Percentiles rank a stretch among this genome's conserved stretches.
Conservation (phyloP, 768 basidiomycete species). For the Cyclocybe cylindracea region DNA sequence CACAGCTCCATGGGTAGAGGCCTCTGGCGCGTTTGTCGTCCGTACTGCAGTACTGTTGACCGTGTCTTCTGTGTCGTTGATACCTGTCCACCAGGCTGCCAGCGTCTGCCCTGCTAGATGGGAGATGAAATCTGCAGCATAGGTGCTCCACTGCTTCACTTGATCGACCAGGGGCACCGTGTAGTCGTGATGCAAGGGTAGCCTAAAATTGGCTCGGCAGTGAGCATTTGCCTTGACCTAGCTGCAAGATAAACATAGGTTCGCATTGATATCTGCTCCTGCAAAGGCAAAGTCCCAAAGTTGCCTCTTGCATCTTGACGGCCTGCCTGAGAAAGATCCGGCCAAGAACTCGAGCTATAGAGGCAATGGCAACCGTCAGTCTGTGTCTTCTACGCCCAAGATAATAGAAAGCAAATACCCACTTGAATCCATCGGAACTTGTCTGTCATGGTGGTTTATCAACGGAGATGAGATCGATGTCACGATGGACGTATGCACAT, state of each 20-base stretch:
- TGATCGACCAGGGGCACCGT: slow-evolving; percentile 50
- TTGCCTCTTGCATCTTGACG: slow-evolving; percentile 42
- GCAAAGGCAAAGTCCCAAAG: slow-evolving; percentile 61
- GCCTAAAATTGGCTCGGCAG: slow-evolving; percentile 23
- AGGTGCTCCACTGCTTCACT: slow-evolving; percentile 49
- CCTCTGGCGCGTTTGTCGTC: neutral
- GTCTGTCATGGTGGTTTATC: slow-evolving; percentile 33
- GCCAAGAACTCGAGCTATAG: slow-evolving; percentile 38
- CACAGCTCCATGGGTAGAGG: neutral
- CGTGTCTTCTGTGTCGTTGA: slow-evolving; percentile 55
- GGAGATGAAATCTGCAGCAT: slow-evolving; percentile 44
- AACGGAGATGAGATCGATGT: neutral
- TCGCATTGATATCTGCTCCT: slow-evolving; percentile 46
- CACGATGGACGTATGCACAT: slow-evolving; percentile 28
- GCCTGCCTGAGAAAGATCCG: slow-evolving; percentile 15
- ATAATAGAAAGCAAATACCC: slow-evolving; percentile 31
- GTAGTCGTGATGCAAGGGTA: slow-evolving; percentile 49
- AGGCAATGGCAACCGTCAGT: neutral
- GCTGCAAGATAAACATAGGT: slow-evolving; percentile 27
- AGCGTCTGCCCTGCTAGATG: slow-evolving; percentile 44
- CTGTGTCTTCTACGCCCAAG: neutral
- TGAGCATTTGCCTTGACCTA: neutral
- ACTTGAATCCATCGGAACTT: slow-evolving; percentile 51
- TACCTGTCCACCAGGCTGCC: slow-evolving; percentile 60
- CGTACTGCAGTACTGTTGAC: slow-evolving; percentile 35